Percentiles rank a stretch among this genome's conserved stretches.
These are phyloP conservation scores for Furculomyces boomerangus DNA, from an alignment of 371 early-diverging fungal genomes.

Conservation along the genomic window DNA sequence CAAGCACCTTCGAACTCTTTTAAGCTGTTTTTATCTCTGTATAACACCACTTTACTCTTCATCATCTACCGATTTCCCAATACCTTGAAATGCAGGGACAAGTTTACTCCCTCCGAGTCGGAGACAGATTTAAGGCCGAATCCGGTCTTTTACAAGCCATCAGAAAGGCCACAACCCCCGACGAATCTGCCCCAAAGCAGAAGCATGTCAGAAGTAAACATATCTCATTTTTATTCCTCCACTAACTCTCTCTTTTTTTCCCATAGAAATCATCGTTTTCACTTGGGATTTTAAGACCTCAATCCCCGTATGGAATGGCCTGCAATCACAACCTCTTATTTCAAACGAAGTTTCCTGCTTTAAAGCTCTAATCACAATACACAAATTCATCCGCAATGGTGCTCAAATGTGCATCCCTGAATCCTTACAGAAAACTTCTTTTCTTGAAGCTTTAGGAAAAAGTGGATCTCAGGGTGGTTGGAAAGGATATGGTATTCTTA, in stretches of 20 bases:
- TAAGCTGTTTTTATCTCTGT: too few species aligned
- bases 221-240: background rate
- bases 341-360: conserved; percentile 86
- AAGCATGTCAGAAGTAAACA: conserved; percentile 81
- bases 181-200: conserved; percentile 92
- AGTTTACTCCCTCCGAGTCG: conserved; percentile 24
- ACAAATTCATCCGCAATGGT: conserved; percentile 89
- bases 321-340: conserved; percentile 70
- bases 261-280: conserved; percentile 49
- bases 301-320: conserved; percentile 66
- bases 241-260: background rate
- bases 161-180: conserved; percentile 74
- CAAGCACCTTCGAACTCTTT: too few species aligned
- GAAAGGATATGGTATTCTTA: conserved; percentile 61
- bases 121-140: conserved; percentile 60
- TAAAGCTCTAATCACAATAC: conserved; percentile 85
- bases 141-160: conserved; percentile 67
- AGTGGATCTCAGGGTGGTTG: conserved; percentile 20
- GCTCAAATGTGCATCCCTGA: conserved; percentile 65
- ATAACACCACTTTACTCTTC: too few species aligned
- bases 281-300: conserved; percentile 87
- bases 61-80: too few species aligned
- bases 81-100: conserved; percentile 12
- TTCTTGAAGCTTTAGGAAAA: conserved; percentile 40
- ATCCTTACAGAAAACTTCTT: conserved; percentile 43